Conservation (phyloP, 73 alveolate genomes). For the Symbiodinium pilosum region DNA sequence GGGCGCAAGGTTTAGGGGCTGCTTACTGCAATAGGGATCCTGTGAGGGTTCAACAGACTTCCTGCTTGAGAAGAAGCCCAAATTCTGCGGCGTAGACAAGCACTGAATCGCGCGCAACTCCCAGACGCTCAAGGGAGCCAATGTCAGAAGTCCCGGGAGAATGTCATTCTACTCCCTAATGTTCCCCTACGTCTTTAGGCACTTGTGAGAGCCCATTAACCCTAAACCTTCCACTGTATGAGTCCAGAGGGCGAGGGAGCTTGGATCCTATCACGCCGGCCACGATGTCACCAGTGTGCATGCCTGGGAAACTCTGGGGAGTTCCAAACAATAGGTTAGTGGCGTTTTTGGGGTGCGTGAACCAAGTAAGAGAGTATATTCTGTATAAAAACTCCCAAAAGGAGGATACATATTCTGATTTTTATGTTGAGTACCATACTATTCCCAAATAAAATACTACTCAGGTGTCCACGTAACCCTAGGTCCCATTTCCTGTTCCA, state of each 20-base stretch:
- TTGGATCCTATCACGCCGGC: slow-evolving; percentile 99
- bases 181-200: too few species aligned
- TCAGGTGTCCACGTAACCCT: too few species aligned
- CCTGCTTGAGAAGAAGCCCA: not conserved
- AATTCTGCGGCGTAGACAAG: not conserved
- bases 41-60: not conserved
- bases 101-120: not conserved
- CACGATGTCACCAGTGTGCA: slow-evolving; percentile 98
- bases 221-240: not conserved
- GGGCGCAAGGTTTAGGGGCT: too few species aligned
- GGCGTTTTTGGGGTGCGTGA: too few species aligned
- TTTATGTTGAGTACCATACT: too few species aligned
- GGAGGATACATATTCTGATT: too few species aligned
- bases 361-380: too few species aligned
- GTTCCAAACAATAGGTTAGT: too few species aligned
- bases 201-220: not conserved
- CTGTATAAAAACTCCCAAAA: too few species aligned
- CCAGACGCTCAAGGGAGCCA: not conserved
- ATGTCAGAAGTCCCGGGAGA: not conserved
- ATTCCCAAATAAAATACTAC: too few species aligned
- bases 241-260: slow-evolving; percentile 96
- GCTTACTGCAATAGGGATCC: not conserved
- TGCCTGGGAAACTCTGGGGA: not conserved
- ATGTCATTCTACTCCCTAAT: too few species aligned
- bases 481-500: too few species aligned